Percentiles rank a stretch among this genome's conserved stretches.
phyloP scores from a whole-genome alignment of 2,329 filamentous ascomycete species.

The Cytospora schulzeri region DNA sequence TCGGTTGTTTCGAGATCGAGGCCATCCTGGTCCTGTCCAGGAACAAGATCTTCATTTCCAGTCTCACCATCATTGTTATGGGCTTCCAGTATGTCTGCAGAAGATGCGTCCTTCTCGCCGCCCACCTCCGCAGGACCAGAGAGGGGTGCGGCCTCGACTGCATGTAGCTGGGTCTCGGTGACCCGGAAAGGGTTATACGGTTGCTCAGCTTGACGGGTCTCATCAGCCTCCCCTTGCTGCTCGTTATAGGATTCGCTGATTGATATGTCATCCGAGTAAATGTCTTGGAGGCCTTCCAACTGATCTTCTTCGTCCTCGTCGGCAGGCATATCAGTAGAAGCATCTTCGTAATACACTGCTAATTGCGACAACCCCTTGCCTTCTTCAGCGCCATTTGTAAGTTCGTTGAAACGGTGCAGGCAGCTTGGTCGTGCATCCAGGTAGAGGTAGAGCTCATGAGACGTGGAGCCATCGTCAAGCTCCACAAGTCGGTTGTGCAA shows the following conservation, averaged over 20 bases:
- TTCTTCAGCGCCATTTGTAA: constrained; percentile 16
- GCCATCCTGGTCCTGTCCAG: constrained; percentile 1
- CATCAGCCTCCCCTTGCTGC: not conserved
- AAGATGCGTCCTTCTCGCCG: not conserved
- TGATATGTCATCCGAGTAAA: constrained; percentile 14
- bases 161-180: constrained; percentile 15
- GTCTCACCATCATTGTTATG: not conserved
- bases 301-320: constrained; percentile 27
- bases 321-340: constrained; percentile 8
- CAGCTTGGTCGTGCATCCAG: constrained; percentile 23
- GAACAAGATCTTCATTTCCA: not conserved
- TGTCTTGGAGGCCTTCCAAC: constrained; percentile 3
- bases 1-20: not conserved
- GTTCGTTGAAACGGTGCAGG: constrained; percentile 21
- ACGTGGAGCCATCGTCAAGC: constrained; percentile 20
- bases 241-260: constrained; percentile 4
- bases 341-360: constrained; percentile 23
- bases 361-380: constrained; percentile 24
- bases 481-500: constrained; percentile 24
- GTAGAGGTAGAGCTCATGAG: constrained; percentile 23
- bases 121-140: not conserved
- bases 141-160: not conserved
- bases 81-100: not conserved
- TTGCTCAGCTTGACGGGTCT: constrained; percentile 9
- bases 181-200: constrained; percentile 15